Conservation (phyloP, 2,329 filamentous ascomycete species). For the Botrytis porri region DNA sequence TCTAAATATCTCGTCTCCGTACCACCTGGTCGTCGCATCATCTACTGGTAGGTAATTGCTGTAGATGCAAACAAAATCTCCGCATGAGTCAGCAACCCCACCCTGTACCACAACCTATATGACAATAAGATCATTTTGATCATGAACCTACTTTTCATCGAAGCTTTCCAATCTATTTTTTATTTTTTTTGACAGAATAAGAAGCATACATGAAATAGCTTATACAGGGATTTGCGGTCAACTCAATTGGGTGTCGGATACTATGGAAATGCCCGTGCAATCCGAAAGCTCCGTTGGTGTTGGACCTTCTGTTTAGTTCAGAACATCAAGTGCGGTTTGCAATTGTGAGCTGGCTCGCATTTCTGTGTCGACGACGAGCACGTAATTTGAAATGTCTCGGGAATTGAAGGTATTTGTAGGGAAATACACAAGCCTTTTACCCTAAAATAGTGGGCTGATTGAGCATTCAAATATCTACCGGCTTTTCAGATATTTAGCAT, state of each 20-base stretch:
- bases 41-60: background rate
- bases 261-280: background rate
- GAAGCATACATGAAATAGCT: background rate
- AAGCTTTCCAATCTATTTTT: background rate
- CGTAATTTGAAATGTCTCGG: background rate
- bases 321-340: background rate
- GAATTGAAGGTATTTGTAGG: background rate
- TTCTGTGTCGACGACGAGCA: background rate
- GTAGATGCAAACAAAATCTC: background rate
- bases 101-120: background rate
- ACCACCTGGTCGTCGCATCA: background rate
- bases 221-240: background rate
- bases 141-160: background rate
- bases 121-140: background rate
- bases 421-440: background rate
- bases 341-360: background rate
- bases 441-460: background rate
- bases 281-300: background rate
- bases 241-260: background rate
- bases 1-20: background rate
- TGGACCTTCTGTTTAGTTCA: background rate
- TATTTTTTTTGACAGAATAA: background rate
- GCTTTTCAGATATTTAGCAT: background rate
- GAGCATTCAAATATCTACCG: background rate
- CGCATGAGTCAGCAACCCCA: constrained; percentile 10